Evolutionary conservation across 2,329 filamentous ascomycete genomes (phyloP), one percentile per base, ranked within the genome.

Genomic region (Blumeriella jaapii): DNA sequence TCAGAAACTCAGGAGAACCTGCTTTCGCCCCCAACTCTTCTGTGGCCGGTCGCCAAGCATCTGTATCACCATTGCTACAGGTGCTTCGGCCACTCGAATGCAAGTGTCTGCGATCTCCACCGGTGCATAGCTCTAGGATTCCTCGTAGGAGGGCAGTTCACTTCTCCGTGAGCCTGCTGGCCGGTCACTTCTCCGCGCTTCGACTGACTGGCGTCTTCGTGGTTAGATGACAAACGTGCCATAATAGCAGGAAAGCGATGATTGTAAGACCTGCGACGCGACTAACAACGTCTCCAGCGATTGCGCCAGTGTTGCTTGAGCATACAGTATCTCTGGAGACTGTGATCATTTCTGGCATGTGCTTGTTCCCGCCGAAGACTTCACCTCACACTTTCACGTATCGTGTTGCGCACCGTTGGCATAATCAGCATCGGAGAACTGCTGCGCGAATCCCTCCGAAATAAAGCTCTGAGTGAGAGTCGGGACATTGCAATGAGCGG

Each of bases 401-500:
- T n/a, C n/a, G 18, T 20, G 29, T 4, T 33, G 16, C 10, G 24
- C 34, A 19, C 30, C 33, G 18, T 34, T 34, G 5, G 10, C 15
- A 25, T 38, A 38, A 7, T 29, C 36, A 17, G 25, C 18, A 34
- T 38, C 36, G 2, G 30, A 29, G 7, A 20, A 12, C 8, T 29
- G 23, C 19, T 38, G 36, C 9, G 34, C 36, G 18, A 23, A 38
- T 1, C 36, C 36, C 26, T 38, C 36, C 15, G 34, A 34, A 8
- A 38, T 24, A 27, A 38, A 38, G 18, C 30, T 38, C 14, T 29
- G 16, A 19, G 33, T 38, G 13, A 38, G 25, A 12, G 17, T 33
- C 8, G 36, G 30, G 6, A 31, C 36, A 25, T 39, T 27, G 13
- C 36, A 39, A 31, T 39, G 26, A 12, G 36, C 36, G 26, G 36